Base-by-base conservation (phyloP, 345 rosid species). In the Erucastrum elatum region DNA sequence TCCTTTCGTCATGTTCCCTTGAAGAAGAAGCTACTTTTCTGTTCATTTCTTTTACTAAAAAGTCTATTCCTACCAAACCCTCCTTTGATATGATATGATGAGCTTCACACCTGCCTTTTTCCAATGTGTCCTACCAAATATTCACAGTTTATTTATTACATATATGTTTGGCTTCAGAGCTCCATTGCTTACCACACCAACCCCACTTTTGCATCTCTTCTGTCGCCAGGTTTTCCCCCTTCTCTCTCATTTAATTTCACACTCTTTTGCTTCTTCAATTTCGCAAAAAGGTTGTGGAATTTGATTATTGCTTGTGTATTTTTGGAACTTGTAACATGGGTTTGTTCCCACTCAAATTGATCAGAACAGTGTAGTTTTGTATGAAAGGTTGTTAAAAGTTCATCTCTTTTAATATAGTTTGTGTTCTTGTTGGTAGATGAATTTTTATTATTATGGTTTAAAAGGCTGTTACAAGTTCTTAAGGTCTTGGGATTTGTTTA, bases 61-160 rank as follows among this genome's bases (percentile, higher is more conserved):
- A 34, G 37, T 46, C 0, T 9, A 15, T 74, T 17, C 78, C 33
- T 30, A 74, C 82, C 71, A 68, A 74, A 74, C 78, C 66, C 70
- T 61, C 31, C 4, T 4, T 17, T 68, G 21, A 53, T 51, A 46
- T 26, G 74, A 67, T 17, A 55, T 72, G 58, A 67, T 73, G 34
- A 73, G 75, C 82, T 74, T 27, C 82, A 49, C 82, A 49, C 56
- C 78, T 79, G 56, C 78, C 74, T 6, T 79, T 55, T 15, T 25
- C 16, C 30, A 58, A 46, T 66, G 73, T 15, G 73, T 15, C 64
- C 68, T 4, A 25, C 66, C 68, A 30, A 39, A 41, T 59, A 39
- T 49, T 25, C 30, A 35, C 1, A 10, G 29, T 6, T 26, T 59
- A 10, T 8, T 9, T 16, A 12, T 21, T 49, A 25, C n/a, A 53